These are phyloP conservation scores for Fusarium tanahbumbuense DNA, from an alignment of 2,329 filamentous ascomycete species.

Conservation along the genomic window DNA sequence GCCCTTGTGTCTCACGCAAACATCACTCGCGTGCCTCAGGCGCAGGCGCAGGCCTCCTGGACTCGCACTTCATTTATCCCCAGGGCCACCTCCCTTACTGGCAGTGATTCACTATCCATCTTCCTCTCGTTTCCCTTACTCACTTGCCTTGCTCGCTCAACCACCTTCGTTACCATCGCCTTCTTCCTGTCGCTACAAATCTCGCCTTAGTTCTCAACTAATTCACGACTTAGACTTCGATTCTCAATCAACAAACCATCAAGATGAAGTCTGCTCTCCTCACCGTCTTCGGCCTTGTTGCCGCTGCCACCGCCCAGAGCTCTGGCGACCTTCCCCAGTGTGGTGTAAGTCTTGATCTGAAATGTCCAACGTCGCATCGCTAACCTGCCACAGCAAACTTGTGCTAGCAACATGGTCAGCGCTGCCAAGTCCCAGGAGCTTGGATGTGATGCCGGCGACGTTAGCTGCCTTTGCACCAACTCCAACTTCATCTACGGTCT, in stretches of 20 bases:
- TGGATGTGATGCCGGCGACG: slow-evolving; percentile 57
- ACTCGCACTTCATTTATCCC: slow-evolving; percentile 27
- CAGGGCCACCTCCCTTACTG: slow-evolving; percentile 7
- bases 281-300: slow-evolving; percentile 56
- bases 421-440: slow-evolving; percentile 56
- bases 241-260: slow-evolving; percentile 42
- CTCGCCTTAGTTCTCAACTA: slow-evolving; percentile 15
- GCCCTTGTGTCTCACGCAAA: slow-evolving; percentile 49
- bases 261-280: slow-evolving; percentile 65
- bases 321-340: slow-evolving; percentile 59
- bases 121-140: slow-evolving; percentile 11
- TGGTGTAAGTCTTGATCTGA: slow-evolving; percentile 58
- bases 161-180: slow-evolving; percentile 16
- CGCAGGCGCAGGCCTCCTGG: slow-evolving; percentile 21
- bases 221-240: slow-evolving; percentile 24
- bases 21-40: slow-evolving; percentile 36
- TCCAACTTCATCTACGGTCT: slow-evolving; percentile 61
- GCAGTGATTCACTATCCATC: slow-evolving; percentile 29
- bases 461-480: slow-evolving; percentile 61
- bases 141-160: slow-evolving; percentile 8
- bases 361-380: background rate
- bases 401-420: slow-evolving; percentile 63
- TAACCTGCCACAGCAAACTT: slow-evolving; percentile 57
- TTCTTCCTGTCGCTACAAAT: slow-evolving; percentile 19
- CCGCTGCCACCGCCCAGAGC: slow-evolving; percentile 57